These are phyloP conservation scores for Huntiella moniliformis DNA, from an alignment of 2,329 filamentous ascomycete genomes.

Conservation along the genomic window DNA sequence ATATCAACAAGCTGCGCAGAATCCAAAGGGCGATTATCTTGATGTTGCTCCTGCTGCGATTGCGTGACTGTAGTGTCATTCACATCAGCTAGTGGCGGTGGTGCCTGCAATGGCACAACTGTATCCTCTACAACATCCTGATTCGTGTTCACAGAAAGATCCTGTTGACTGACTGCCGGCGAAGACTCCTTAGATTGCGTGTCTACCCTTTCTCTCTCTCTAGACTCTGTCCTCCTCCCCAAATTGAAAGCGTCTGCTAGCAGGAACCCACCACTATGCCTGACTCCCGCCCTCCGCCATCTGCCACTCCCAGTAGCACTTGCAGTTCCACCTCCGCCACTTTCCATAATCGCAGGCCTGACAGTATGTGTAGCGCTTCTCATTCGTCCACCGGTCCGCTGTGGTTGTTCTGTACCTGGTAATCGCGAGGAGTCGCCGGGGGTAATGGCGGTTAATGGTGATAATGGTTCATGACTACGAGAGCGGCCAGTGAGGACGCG, in stretches of 20 bases:
- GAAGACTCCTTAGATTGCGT: slow-evolving; percentile 14
- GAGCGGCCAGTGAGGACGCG: too few relatives aligned
- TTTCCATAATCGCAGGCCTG: too few relatives aligned
- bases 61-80: background rate
- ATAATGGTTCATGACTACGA: too few relatives aligned
- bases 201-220: too few relatives aligned
- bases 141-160: slow-evolving; percentile 9
- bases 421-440: too few relatives aligned
- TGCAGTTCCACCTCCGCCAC: too few relatives aligned
- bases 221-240: background rate
- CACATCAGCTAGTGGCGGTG: background rate
- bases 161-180: slow-evolving; percentile 14
- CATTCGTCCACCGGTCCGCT: too few relatives aligned
- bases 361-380: too few relatives aligned
- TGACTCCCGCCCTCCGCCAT: slow-evolving; percentile 22
- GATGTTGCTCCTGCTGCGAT: slow-evolving; percentile 2
- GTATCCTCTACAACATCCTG: background rate
- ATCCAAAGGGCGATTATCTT: slow-evolving; percentile 31
- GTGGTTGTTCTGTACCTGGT: too few relatives aligned
- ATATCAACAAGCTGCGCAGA: slow-evolving; percentile 83
- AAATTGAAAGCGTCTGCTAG: slow-evolving; percentile 25
- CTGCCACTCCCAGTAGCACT: background rate
- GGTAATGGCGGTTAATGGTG: too few relatives aligned
- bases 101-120: too few relatives aligned
- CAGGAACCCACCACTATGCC: slow-evolving; percentile 32